These are phyloP conservation scores for Phylloporus arenicola DNA, from an alignment of 768 basidiomycete species.

Conservation along the genomic window DNA sequence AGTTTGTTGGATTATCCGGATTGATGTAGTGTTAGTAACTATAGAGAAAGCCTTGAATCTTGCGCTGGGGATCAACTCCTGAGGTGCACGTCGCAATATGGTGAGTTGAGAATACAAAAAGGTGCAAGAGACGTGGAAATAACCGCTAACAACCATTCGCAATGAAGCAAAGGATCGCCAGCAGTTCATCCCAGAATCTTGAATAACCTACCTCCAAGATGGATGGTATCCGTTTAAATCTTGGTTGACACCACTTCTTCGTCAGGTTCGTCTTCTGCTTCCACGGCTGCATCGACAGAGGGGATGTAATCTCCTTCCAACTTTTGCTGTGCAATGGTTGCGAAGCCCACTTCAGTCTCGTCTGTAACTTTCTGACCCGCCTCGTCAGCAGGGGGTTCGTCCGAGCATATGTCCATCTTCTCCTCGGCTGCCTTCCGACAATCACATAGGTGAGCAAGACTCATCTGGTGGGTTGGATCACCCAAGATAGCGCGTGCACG, in stretches of 20 bases:
- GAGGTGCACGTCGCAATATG: not conserved
- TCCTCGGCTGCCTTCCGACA: conserved; percentile 28
- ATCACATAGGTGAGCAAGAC: conserved; percentile 39
- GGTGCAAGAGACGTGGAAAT: conserved; percentile 22
- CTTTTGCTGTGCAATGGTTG: conserved; percentile 35
- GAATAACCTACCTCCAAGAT: conserved; percentile 6
- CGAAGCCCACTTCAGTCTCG: conserved; percentile 49
- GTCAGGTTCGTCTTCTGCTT: conserved; percentile 13
- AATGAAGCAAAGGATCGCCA: conserved; percentile 27
- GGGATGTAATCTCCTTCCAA: conserved; percentile 22
- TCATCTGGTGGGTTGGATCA: conserved; percentile 41
- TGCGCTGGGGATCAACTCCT: not conserved
- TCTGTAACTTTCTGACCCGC: conserved; percentile 30
- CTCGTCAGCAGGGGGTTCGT: conserved; percentile 17
- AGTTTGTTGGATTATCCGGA: not conserved
- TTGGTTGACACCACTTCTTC: conserved; percentile 11
- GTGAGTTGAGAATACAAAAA: conserved; percentile 8
- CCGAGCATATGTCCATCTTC: conserved; percentile 11
- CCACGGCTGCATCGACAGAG: conserved; percentile 10
- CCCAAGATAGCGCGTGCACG: conserved; percentile 49
- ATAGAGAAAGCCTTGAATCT: not conserved
- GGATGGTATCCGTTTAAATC: conserved; percentile 6
- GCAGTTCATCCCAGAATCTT: conserved; percentile 29
- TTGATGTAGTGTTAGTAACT: not conserved
- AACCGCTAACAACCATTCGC: conserved; percentile 31